Conservation (phyloP, 2,329 filamentous ascomycete genomes). For the Sporothrix globosa region DNA sequence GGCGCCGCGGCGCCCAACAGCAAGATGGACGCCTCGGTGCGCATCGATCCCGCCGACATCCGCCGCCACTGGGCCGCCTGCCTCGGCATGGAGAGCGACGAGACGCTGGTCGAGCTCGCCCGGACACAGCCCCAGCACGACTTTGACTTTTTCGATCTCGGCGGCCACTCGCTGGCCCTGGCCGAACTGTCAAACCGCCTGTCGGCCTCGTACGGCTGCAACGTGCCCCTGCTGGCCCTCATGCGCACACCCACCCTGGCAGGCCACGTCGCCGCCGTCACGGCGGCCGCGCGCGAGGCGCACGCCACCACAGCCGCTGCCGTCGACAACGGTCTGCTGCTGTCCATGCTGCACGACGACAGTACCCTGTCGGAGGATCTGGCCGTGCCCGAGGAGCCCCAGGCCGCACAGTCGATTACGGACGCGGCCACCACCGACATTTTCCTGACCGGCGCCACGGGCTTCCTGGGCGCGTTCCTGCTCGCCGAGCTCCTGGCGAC, state of each 20-base stretch:
- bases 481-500: constrained; percentile 68
- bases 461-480: constrained; percentile 75
- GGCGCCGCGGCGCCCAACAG: not conserved
- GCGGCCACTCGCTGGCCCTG: constrained; percentile 77
- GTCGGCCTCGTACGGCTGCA: constrained; percentile 71
- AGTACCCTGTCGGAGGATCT: constrained; percentile 68
- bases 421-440: constrained; percentile 64
- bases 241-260: constrained; percentile 72
- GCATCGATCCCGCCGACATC: constrained; percentile 68
- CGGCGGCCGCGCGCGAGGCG: constrained; percentile 72
- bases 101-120: constrained; percentile 63
- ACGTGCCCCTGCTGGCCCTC: constrained; percentile 70
- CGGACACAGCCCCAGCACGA: constrained; percentile 54
- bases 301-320: constrained; percentile 39
- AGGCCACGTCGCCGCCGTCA: constrained; percentile 73
- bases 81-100: constrained; percentile 60
- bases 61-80: constrained; percentile 72
- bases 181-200: constrained; percentile 74
- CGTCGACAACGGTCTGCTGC: constrained; percentile 30
- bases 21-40: constrained; percentile 57
- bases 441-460: constrained; percentile 74
- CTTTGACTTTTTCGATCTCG: constrained; percentile 80
- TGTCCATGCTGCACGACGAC: constrained; percentile 45
- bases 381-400: constrained; percentile 53
- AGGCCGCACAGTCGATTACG: constrained; percentile 57